Conservation (phyloP, 148 eudicot species). For the Bassia scoparia region DNA sequence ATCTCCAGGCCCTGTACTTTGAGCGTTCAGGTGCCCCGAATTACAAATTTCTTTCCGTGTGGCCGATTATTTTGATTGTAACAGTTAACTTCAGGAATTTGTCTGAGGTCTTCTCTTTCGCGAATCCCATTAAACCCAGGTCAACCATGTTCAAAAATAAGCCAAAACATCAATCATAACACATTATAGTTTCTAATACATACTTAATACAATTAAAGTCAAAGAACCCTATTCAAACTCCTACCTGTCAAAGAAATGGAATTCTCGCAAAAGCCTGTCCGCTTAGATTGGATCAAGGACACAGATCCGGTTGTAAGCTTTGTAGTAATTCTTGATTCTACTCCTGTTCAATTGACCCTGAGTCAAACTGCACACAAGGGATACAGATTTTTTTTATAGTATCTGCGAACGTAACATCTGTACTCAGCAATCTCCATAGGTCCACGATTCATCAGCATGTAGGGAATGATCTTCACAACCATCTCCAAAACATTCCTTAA, state of each 20-base stretch:
- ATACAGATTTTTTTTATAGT: background rate
- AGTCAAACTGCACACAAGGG: conserved; percentile 18
- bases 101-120: conserved; percentile 67
- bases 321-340: conserved; percentile 86
- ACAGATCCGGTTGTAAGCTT: conserved; percentile 78
- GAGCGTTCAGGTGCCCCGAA: conserved; percentile 59
- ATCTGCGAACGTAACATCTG: background rate
- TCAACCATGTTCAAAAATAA: conserved; percentile 46
- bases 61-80: conserved; percentile 43
- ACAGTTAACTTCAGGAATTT: conserved; percentile 54
- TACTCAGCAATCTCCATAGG: conserved; percentile 96
- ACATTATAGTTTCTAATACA: conserved; percentile 1
- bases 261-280: conserved; percentile 56
- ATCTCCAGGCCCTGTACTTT: conserved; percentile 47
- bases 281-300: conserved; percentile 80
- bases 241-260: conserved; percentile 54
- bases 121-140: conserved; percentile 48
- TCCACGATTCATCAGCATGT: conserved; percentile 75
- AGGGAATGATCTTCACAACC: conserved; percentile 89
- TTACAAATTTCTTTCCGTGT: conserved; percentile 64
- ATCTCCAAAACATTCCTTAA: conserved; percentile 90
- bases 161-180: conserved; percentile 18
- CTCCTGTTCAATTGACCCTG: conserved; percentile 49
- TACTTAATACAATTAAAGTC: background rate
- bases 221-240: background rate